Evolutionary conservation across 768 basidiomycete genomes (phyloP).

Genomic region (Pholiota conissans): DNA sequence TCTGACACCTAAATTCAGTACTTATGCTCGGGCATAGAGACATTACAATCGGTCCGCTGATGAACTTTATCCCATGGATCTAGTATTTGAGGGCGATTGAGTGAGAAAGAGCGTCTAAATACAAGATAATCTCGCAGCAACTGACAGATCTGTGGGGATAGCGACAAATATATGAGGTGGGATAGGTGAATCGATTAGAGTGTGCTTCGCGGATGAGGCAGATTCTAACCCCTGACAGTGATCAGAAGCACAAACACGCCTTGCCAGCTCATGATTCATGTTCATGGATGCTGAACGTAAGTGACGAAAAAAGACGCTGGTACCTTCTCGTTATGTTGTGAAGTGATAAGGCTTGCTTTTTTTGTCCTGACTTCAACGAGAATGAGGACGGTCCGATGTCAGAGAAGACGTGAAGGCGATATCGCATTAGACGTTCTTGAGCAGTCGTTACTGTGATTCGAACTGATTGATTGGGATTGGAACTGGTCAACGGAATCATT

Average conservation of each 20-base stretch:
- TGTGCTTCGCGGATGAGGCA: neutral
- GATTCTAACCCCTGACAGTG: neutral
- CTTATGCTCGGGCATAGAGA: neutral
- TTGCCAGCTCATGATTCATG: constrained; percentile 10
- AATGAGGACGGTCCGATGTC: neutral
- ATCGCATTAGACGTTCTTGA: neutral
- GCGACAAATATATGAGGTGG: constrained; percentile 4
- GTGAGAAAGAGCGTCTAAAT: constrained; percentile 4
- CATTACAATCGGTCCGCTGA: constrained; percentile 1
- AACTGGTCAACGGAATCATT: neutral
- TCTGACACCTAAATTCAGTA: constrained; percentile 3
- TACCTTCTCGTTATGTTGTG: neutral
- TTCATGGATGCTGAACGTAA: neutral
- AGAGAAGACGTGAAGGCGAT: neutral
- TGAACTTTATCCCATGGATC: neutral
- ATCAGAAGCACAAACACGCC: neutral
- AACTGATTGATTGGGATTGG: neutral
- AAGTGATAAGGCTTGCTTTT: neutral
- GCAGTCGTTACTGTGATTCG: neutral
- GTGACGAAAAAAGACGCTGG: neutral
- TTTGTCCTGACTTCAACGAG: neutral
- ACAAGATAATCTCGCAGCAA: constrained; percentile 5
- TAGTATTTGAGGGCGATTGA: neutral
- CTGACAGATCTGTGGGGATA: constrained; percentile 6
- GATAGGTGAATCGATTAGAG: neutral